Evolutionary conservation across 805 yeast species (phyloP).

Genomic region (Lipomyces kockii): DNA sequence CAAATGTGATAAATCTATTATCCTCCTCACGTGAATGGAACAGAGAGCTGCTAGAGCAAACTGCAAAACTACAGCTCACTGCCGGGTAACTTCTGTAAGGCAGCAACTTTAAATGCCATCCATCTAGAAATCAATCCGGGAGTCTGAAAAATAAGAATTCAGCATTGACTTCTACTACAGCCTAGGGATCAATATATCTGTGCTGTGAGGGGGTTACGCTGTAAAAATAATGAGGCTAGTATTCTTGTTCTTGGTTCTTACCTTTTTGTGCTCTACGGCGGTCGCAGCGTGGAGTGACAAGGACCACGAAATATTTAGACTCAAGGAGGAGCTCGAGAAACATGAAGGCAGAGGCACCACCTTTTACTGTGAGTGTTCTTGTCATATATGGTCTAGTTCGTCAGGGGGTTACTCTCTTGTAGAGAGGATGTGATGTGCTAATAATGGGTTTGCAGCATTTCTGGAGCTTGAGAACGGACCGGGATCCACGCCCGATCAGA

Average conservation of each 20-base stretch:
- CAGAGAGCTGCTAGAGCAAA: too few relatives aligned
- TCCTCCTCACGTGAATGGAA: too few relatives aligned
- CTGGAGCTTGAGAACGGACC: constrained; percentile 56
- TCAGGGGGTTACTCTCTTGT: background rate
- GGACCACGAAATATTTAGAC: constrained; percentile 80
- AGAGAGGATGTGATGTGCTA: background rate
- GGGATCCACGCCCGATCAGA: constrained; percentile 44
- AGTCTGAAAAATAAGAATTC: too few relatives aligned
- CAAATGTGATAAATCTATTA: background rate
- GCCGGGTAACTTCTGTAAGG: background rate
- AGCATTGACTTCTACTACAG: too few relatives aligned
- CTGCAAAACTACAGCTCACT: background rate
- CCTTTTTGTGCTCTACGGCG: constrained; percentile 3
- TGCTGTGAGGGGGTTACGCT: background rate
- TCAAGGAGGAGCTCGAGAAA: constrained; percentile 64
- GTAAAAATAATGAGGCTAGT: constrained; percentile 9
- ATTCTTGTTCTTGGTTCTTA: constrained; percentile 5
- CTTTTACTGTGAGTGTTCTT: constrained; percentile 63
- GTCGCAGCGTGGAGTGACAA: constrained; percentile 57
- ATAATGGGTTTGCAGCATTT: constrained; percentile 23
- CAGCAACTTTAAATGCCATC: background rate
- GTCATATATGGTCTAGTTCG: background rate
- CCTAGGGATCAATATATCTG: background rate
- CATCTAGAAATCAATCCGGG: too few relatives aligned
- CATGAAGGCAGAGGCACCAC: constrained; percentile 66